phyloP scores from a whole-genome alignment of 345 rosid species.

The Triadica sebifera region DNA sequence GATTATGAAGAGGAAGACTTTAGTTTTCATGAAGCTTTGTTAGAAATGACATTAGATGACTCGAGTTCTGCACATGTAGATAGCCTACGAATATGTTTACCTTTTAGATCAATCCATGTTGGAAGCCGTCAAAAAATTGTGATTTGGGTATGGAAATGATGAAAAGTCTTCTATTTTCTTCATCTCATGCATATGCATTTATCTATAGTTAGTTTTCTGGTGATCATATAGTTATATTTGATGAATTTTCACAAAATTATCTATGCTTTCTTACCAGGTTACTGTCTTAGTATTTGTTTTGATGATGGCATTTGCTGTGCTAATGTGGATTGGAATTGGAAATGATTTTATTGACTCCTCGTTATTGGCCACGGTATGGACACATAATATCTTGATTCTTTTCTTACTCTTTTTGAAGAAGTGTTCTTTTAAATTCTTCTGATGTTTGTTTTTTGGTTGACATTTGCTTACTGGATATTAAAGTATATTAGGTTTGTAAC shows the following conservation, averaged over 20 bases:
- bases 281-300: constrained; percentile 36
- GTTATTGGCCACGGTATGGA: constrained; percentile 48
- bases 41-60: constrained; percentile 38
- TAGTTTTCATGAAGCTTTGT: constrained; percentile 50
- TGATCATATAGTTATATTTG: background rate
- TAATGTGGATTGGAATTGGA: constrained; percentile 58
- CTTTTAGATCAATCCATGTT: constrained; percentile 45
- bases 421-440: background rate
- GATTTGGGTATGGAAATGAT: constrained; percentile 43
- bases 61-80: constrained; percentile 36
- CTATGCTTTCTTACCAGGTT: constrained; percentile 36
- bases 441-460: background rate
- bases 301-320: constrained; percentile 49
- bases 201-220: background rate
- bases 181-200: background rate
- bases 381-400: constrained; percentile 10
- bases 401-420: background rate
- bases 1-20: constrained; percentile 59
- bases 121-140: constrained; percentile 69
- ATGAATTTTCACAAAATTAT: background rate
- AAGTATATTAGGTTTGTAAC: background rate
- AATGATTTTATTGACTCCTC: constrained; percentile 40
- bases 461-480: background rate
- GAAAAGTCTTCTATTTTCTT: constrained; percentile 4
- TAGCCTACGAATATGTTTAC: constrained; percentile 42